Evolutionary conservation across 257 asterid genomes (phyloP).

Genomic region (Penstemon davidsonii): DNA sequence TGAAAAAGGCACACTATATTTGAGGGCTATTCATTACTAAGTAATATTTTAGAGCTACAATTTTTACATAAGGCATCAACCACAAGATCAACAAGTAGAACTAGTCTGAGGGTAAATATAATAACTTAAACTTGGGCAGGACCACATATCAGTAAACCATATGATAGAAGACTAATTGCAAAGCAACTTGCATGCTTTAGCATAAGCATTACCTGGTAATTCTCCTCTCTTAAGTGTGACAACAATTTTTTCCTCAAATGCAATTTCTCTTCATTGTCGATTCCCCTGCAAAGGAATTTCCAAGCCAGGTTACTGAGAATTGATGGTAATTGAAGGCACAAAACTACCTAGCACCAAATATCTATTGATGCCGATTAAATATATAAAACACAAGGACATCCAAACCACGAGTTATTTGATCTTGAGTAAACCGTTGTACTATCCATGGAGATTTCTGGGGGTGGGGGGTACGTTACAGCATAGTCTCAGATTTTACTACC

Average conservation of each 20-base stretch:
- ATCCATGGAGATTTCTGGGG: background rate
- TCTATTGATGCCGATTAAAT: background rate
- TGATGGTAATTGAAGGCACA: constrained; percentile 17
- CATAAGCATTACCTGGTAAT: constrained; percentile 62
- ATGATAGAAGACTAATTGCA: constrained; percentile 9
- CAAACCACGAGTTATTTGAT: too few relatives aligned
- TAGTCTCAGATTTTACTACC: too few relatives aligned
- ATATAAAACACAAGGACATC: background rate
- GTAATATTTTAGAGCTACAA: background rate
- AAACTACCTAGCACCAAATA: constrained; percentile 3
- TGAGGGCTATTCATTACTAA: background rate
- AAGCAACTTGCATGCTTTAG: constrained; percentile 15
- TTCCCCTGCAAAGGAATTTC: constrained; percentile 58
- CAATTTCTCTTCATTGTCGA: constrained; percentile 81
- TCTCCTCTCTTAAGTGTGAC: constrained; percentile 89
- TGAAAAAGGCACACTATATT: constrained; percentile 18
- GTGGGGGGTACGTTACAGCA: too few relatives aligned
- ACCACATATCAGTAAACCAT: constrained; percentile 47
- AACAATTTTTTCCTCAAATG: constrained; percentile 79
- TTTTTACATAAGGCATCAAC: constrained; percentile 20
- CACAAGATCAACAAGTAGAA: constrained; percentile 17
- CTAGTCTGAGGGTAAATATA: constrained; percentile 46
- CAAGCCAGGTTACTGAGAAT: constrained; percentile 11
- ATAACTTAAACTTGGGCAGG: constrained; percentile 23
- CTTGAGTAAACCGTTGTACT: background rate